These are phyloP conservation scores for Gynostemma pentaphyllum DNA, from an alignment of 306 rosid genomes.

Conservation along the genomic window DNA sequence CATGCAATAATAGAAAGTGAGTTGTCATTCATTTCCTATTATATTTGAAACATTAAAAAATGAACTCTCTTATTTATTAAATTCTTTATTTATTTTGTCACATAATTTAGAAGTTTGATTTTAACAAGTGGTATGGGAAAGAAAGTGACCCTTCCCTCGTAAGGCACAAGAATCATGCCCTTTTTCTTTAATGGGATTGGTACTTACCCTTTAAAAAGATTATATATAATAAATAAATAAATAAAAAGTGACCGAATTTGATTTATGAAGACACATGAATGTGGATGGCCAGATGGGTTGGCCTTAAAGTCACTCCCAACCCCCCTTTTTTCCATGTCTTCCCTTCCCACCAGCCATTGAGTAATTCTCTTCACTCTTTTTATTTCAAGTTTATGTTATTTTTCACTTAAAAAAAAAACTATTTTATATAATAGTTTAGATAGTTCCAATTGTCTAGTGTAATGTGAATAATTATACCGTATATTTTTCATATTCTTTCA, in stretches of 20 bases:
- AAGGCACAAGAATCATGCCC: slow-evolving; percentile 29
- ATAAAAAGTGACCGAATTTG: neutral
- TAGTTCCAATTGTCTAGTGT: neutral
- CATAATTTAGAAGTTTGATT: no score
- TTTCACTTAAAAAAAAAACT: no score
- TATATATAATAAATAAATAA: no score
- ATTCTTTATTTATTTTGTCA: neutral
- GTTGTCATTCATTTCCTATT: no score
- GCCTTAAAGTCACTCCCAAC: slow-evolving; percentile 47
- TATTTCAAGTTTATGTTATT: no score
- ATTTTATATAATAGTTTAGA: neutral
- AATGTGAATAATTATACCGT: no score
- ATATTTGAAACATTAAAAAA: no score
- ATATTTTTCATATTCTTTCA: no score
- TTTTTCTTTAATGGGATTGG: slow-evolving; percentile 25
- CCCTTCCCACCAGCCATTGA: no score
- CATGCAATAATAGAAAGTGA: no score
- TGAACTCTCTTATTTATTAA: no score
- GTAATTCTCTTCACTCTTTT: slow-evolving; percentile 20
- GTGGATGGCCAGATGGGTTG: slow-evolving; percentile 54
- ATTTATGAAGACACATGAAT: slow-evolving; percentile 73
- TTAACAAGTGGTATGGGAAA: no score
- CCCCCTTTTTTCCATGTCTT: neutral
- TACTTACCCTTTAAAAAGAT: neutral
- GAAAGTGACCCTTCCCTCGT: slow-evolving; percentile 19